phyloP scores from a whole-genome alignment of 2,329 filamentous ascomycete genomes.

The Aspergillus ibericus region DNA sequence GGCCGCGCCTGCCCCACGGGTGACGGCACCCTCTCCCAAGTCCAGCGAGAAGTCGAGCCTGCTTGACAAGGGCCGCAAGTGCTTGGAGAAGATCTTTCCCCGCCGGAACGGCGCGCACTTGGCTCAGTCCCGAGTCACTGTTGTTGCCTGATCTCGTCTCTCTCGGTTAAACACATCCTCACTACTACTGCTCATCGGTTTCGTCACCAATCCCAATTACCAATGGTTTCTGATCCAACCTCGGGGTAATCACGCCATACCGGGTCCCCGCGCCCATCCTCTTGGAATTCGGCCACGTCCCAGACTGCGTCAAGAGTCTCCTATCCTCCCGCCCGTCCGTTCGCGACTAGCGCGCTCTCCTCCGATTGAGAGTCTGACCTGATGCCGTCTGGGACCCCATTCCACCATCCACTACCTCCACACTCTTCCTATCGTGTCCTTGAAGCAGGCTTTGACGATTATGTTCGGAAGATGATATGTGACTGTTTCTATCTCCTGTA shows the following conservation, averaged over 20 bases:
- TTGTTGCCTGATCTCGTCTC: constrained; percentile 2
- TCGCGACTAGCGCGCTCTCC: constrained; percentile 1
- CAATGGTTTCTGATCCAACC: not conserved
- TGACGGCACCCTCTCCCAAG: not conserved
- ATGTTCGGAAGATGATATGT: not conserved
- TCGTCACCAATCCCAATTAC: not conserved
- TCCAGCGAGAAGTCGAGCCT: constrained; percentile 2
- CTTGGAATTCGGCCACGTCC: not conserved
- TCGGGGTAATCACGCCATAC: not conserved
- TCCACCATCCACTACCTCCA: not conserved
- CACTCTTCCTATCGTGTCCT: not conserved
- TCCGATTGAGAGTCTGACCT: not conserved
- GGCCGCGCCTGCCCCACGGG: not conserved
- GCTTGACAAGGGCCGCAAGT: constrained; percentile 6
- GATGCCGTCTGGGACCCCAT: not conserved
- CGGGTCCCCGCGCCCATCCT: not conserved
- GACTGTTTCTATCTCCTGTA: not conserved
- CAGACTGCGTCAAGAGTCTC: not conserved
- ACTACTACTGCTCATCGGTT: not conserved
- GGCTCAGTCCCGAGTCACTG: constrained; percentile 1
- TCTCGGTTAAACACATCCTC: not conserved
- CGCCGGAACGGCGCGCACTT: not conserved
- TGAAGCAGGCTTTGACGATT: not conserved
- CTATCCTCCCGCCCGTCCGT: not conserved
- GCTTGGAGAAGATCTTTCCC: constrained; percentile 7